Evolutionary conservation across 192 early-diverging fungal genomes (phyloP).

Genomic region (Martensiomyces pterosporus): DNA sequence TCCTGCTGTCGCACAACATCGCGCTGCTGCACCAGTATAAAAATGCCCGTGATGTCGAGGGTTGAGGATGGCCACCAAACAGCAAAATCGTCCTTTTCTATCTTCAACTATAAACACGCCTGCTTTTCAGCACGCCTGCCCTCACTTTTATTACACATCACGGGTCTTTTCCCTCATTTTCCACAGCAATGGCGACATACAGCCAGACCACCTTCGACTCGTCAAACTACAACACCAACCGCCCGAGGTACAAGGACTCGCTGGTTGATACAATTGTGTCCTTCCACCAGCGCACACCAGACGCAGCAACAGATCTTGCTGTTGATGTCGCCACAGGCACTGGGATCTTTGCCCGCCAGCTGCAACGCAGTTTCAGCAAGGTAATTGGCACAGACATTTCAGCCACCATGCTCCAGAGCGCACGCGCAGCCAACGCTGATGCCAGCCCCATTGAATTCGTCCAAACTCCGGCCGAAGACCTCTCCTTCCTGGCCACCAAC

Average conservation of each 20-base stretch:
- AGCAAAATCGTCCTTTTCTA: no score
- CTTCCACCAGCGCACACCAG: slow-evolving; percentile 29
- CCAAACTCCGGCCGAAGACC: slow-evolving; percentile 24
- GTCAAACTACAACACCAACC: slow-evolving; percentile 26
- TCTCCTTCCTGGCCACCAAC: slow-evolving; percentile 11
- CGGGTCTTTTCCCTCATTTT: no score
- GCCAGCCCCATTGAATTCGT: slow-evolving; percentile 17
- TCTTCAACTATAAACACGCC: no score
- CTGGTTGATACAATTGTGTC: slow-evolving; percentile 25
- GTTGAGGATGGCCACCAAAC: no score
- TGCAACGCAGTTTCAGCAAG: slow-evolving; percentile 14
- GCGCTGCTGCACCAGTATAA: no score
- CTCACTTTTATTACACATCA: no score
- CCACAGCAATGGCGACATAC: slow-evolving; percentile 28
- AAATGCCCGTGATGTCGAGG: no score
- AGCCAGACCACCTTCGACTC: slow-evolving; percentile 19
- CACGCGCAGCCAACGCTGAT: slow-evolving; percentile 11
- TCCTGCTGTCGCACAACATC: no score
- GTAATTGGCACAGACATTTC: slow-evolving; percentile 48
- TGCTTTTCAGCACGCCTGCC: no score
- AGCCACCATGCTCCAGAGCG: slow-evolving; percentile 31
- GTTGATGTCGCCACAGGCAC: slow-evolving; percentile 51
- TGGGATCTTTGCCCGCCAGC: slow-evolving; percentile 43
- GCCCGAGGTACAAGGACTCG: slow-evolving; percentile 29
- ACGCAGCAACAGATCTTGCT: slow-evolving; percentile 21